Base-by-base conservation (phyloP, 1,139 yeast genomes). In the Cylindricascospora bacillispora region DNA sequence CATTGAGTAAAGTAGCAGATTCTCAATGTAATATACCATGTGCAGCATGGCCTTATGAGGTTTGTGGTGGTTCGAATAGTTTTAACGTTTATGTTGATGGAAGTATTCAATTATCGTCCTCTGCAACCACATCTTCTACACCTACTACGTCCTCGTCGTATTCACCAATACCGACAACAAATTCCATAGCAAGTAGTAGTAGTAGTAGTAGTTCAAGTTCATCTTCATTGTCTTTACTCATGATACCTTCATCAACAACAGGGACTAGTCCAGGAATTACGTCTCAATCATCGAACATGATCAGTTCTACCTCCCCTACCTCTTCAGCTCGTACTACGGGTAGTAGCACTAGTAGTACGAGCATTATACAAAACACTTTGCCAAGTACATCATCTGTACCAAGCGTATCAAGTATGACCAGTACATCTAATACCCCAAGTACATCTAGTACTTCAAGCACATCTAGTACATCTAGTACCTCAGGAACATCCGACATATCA, bases 51-150 rank as follows among this genome's bases (percentile, higher is more conserved):
- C 65, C 65, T 2, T 35, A 42, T 6, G 76, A 72, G 36, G 61
- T 51, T 14, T 78, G 89, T 55, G 89, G 89, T 43, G 82, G 82
- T n/a, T 27, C 42, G 25, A 54, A 52, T 15, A 67, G 65, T 40
- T 64, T 66, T 41, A 58, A 67, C 30, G 70, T 77, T 7, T 73
- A 63, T 39, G 50, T 56, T 4, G 41, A 45, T 23, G 45, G 21
- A 18, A 18, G 21, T 18, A 18, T 18, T 18, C 21, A 15, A 25
- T 12, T 15, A 15, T 25, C 27, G 5, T 16, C 22, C 11, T 11
- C 22, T 17, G 9, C 15, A 17, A 15, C 27, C 10, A 13, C 20
- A 11, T 25, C 26, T 18, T 18, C 21, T 10, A 18, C 9, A 7
- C 10, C 18, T 10, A 20, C 27, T 29, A 13, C 32, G 9, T 25